These are phyloP conservation scores for Arctium lappa DNA, from an alignment of 129 eudicot species.

Conservation along the genomic window DNA sequence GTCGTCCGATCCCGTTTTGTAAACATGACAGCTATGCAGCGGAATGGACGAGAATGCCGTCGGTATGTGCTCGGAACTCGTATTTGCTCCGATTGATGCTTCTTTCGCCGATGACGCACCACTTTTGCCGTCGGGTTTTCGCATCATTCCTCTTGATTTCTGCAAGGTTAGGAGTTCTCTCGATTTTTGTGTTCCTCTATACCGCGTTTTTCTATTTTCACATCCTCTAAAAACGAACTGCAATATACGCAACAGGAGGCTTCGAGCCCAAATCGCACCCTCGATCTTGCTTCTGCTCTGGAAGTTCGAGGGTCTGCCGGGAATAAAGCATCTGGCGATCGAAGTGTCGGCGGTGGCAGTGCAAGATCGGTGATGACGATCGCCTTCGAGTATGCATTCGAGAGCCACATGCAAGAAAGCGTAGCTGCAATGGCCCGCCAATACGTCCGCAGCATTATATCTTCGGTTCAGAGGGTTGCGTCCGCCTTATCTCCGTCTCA, in stretches of 20 bases:
- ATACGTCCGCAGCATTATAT: constrained; percentile 73
- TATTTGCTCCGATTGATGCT: constrained; percentile 96
- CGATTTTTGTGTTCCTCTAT: background rate
- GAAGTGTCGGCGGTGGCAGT: constrained; percentile 25
- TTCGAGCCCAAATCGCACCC: constrained; percentile 81
- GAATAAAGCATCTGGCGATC: constrained; percentile 45
- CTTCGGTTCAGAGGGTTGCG: constrained; percentile 89
- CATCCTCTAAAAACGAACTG: background rate
- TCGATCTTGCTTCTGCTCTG: constrained; percentile 94
- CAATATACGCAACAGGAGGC: constrained; percentile 46
- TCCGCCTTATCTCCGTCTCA: constrained; percentile 73
- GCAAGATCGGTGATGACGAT: constrained; percentile 81
- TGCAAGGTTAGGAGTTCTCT: constrained; percentile 46
- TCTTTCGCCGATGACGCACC: constrained; percentile 96
- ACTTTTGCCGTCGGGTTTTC: constrained; percentile 93
- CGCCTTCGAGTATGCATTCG: constrained; percentile 90
- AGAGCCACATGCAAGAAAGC: constrained; percentile 88
- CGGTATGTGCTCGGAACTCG: constrained; percentile 83
- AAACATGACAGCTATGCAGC: constrained; percentile 57
- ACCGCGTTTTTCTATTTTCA: background rate
- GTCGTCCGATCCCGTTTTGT: background rate
- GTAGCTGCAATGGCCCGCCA: constrained; percentile 91
- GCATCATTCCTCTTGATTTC: constrained; percentile 83
- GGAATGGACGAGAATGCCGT: constrained; percentile 91
- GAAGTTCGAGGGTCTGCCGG: constrained; percentile 63